These are phyloP conservation scores for Didymella keratinophila DNA, from an alignment of 2,329 filamentous ascomycete species.

Conservation along the genomic window DNA sequence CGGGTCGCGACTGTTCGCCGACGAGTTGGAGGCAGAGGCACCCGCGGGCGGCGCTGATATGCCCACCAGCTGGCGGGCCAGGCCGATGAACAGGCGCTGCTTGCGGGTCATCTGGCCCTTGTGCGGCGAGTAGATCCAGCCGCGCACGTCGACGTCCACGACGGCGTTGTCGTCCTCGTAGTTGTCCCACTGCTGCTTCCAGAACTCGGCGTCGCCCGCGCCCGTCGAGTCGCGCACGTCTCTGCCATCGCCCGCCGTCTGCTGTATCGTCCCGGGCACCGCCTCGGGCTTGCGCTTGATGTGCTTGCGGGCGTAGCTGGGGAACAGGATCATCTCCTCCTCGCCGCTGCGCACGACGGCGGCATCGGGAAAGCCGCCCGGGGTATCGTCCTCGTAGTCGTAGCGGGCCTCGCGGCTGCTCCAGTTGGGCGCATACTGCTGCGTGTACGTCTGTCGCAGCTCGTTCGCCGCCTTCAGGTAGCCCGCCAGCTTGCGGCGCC, in stretches of 20 bases:
- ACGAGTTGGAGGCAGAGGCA: slow-evolving; percentile 44
- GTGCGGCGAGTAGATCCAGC: slow-evolving; percentile 92
- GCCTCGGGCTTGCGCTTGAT: slow-evolving; percentile 56
- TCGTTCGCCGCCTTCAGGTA: slow-evolving; percentile 77
- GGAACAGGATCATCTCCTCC: slow-evolving; percentile 94
- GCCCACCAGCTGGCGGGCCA: slow-evolving; percentile 87
- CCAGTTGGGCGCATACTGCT: slow-evolving; percentile 60
- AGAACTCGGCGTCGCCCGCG: slow-evolving; percentile 73
- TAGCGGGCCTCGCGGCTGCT: slow-evolving; percentile 55
- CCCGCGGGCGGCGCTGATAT: slow-evolving; percentile 71
- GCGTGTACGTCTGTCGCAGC: slow-evolving; percentile 71
- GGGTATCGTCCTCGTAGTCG: slow-evolving; percentile 61
- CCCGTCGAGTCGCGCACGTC: slow-evolving; percentile 55
- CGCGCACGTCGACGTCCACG: slow-evolving; percentile 92
- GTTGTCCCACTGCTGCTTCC: slow-evolving; percentile 79
- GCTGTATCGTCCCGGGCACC: slow-evolving; percentile 49
- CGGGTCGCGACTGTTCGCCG: slow-evolving; percentile 54
- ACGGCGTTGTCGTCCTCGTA: slow-evolving; percentile 84
- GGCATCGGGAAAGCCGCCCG: slow-evolving; percentile 83
- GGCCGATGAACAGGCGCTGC: slow-evolving; percentile 83
- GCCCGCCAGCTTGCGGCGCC: slow-evolving; percentile 78
- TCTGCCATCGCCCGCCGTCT: slow-evolving; percentile 51
- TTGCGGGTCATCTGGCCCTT: slow-evolving; percentile 84
- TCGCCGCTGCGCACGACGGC: slow-evolving; percentile 80
- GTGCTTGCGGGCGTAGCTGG: slow-evolving; percentile 86